These are phyloP conservation scores for Centella asiatica DNA, from an alignment of 129 eudicot species.

Conservation along the genomic window DNA sequence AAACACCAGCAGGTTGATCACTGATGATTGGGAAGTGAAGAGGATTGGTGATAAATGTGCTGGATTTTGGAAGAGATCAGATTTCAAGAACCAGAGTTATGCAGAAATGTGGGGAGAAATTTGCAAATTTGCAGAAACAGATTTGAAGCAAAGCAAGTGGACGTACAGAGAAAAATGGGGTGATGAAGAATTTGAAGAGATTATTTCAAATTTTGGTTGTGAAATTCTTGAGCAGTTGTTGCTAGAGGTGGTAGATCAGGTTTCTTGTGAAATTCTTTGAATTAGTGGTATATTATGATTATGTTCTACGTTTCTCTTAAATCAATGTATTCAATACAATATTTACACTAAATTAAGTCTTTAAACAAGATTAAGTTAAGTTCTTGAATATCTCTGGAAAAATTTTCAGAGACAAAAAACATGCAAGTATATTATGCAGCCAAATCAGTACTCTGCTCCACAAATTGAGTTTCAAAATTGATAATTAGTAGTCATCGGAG, in stretches of 20 bases:
- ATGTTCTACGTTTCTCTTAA: neutral
- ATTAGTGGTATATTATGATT: neutral
- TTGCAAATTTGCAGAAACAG: slow-evolving; percentile 44
- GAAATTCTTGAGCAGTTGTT: slow-evolving; percentile 59
- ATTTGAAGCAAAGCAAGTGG: slow-evolving; percentile 35
- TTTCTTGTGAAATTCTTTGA: slow-evolving; percentile 6
- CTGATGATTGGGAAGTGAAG: slow-evolving; percentile 14
- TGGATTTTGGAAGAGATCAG: slow-evolving; percentile 16
- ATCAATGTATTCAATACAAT: neutral
- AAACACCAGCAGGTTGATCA: slow-evolving; percentile 9
- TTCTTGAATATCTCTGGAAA: too few species aligned
- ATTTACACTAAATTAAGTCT: too few species aligned
- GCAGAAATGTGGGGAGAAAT: slow-evolving; percentile 39
- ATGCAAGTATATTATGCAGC: too few species aligned
- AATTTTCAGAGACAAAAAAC: too few species aligned
- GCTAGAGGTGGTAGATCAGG: slow-evolving; percentile 43
- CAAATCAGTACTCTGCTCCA: too few species aligned
- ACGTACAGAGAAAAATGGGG: slow-evolving; percentile 26
- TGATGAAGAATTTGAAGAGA: slow-evolving; percentile 37
- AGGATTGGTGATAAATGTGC: slow-evolving; percentile 14
- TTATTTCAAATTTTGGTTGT: slow-evolving; percentile 32
- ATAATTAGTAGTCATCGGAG: too few species aligned
- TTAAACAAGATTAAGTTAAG: neutral
- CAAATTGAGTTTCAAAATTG: too few species aligned
- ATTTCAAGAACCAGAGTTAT: slow-evolving; percentile 10